Evolutionary conservation across 2,329 filamentous ascomycete genomes (phyloP), one percentile per base, ranked within the genome.

Genomic region (Trichoderma semiorbis): DNA sequence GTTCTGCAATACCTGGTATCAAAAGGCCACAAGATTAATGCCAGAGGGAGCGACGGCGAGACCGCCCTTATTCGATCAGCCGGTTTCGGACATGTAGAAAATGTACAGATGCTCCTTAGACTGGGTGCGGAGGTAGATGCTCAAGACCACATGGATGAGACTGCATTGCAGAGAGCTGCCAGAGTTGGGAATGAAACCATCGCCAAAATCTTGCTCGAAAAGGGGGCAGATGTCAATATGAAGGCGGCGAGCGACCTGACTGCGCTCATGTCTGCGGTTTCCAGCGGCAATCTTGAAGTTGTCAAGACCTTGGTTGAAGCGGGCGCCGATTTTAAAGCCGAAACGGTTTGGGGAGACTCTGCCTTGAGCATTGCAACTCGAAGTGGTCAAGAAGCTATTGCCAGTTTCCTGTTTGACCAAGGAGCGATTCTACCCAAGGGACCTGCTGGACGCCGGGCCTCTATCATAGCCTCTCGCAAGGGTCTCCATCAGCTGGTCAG

Each of bases 251-350:
- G 67, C 21, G 39, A 73, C 26, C 62, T 55, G 68, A 73, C 69
- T 18, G 53, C 69, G 14, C 68, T 73, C 55, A 73, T 71, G 69
- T 73, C 68, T 63, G 71, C 69, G 12, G 68, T 73, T 57, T 71
- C 71, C 7, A 73, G 71, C 16, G 62, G 55, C 36, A 71, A 71
- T 28, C 26, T 57, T 10, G 30, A 68, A 12, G 65, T 30, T 16
- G 65, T 68, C 50, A 60, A 61, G 32, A 28, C 60, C 24, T 34
- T 68, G 7, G 50, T 68, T 3, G 24, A 57, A 21, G 50, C 50
- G 1, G 65, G 65, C 8, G 72, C 72, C 5, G 47, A 73, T 6
- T 60, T 69, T 1, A 50, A 28, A 4, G 63, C 62, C 1, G 72
- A 68, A n/a, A 72, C 72, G 0, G 63, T 64, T 10, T 69, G 57